Base-by-base conservation (phyloP, 75 land plant species). In the Larix kaempferi region DNA sequence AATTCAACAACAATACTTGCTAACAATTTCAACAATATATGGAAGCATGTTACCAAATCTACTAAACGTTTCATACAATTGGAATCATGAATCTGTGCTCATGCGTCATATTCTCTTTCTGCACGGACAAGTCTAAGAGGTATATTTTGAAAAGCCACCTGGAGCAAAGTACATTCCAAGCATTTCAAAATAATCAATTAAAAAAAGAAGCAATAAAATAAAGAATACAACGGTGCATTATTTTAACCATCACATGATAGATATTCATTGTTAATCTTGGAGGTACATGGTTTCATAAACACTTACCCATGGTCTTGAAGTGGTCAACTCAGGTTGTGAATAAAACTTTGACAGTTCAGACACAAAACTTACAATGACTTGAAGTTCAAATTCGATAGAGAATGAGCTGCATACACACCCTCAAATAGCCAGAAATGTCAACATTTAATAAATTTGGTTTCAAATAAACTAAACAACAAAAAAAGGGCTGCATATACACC, bases 361-460 rank as follows among this genome's bases (percentile, higher is more conserved):
- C 60, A 82, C 83, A 59, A 94, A 94, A 55, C 64, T 92, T 55
- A 94, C 78, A 5, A 87, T 79, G 13, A 94, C 78, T 39, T 78
- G 82, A 55, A 92, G 74, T 83, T 90, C 86, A 77, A 94, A 94
- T 81, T 94, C 92, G 37, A 94, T 77, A 25, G 97, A 94, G 76
- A 94, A 94, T 29, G 92, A 84, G 52, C 91, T 29, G 33, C 33
- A 29, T 29, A 29, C 33, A 29, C 33, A 29, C 33, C 33, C 33
- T 29, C 33, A 29, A 29, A 29, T 29, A 29, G 33, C 33, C 33
- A 29, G 33, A 29, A 29, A 29, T 29, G 33, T 29, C 33, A 29
- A 29, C 33, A 29, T 29, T 29, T 29, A 29, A 29, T 29, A 29
- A 29, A 29, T 29, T 29, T 29, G 1, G 33, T 29, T 29, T 29